Evolutionary conservation across 768 basidiomycete species (phyloP).

Genomic region (Mycena indigotica): DNA sequence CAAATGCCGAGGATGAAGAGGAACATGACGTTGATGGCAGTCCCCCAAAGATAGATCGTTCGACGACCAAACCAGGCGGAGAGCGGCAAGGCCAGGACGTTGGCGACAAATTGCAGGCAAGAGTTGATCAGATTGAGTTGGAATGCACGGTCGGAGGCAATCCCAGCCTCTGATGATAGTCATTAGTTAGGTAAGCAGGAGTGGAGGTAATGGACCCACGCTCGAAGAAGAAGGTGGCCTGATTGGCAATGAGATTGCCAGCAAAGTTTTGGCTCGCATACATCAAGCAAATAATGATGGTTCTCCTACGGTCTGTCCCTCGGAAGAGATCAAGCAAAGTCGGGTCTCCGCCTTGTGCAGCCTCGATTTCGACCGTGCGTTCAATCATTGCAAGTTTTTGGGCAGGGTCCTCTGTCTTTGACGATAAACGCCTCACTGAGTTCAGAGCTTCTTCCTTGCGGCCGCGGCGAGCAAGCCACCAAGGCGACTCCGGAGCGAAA

Average conservation of each 20-base stretch:
- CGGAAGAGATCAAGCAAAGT: constrained; percentile 16
- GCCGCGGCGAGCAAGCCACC: constrained; percentile 21
- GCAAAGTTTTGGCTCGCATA: constrained; percentile 23
- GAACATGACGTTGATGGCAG: neutral
- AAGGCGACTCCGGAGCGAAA: constrained; percentile 21
- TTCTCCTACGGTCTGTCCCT: constrained; percentile 20
- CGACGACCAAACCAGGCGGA: neutral
- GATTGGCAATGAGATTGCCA: constrained; percentile 23
- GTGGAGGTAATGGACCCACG: constrained; percentile 3
- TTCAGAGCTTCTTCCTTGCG: constrained; percentile 14
- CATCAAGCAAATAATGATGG: constrained; percentile 20
- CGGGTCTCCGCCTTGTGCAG: neutral
- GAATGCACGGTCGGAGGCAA: neutral
- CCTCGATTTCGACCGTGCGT: constrained; percentile 20
- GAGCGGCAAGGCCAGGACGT: neutral
- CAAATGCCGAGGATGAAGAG: neutral
- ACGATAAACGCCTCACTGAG: constrained; percentile 15
- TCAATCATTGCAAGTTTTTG: constrained; percentile 19
- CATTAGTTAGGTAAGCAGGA: neutral
- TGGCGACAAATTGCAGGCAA: neutral
- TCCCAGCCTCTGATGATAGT: neutral
- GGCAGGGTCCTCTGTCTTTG: constrained; percentile 11
- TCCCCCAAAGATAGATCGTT: neutral
- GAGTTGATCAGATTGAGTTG: neutral
- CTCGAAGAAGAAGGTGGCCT: constrained; percentile 23